Evolutionary conservation across 495 filamentous ascomycete genomes (phyloP).

Genomic region (Melanomma pulvis-pyrius): DNA sequence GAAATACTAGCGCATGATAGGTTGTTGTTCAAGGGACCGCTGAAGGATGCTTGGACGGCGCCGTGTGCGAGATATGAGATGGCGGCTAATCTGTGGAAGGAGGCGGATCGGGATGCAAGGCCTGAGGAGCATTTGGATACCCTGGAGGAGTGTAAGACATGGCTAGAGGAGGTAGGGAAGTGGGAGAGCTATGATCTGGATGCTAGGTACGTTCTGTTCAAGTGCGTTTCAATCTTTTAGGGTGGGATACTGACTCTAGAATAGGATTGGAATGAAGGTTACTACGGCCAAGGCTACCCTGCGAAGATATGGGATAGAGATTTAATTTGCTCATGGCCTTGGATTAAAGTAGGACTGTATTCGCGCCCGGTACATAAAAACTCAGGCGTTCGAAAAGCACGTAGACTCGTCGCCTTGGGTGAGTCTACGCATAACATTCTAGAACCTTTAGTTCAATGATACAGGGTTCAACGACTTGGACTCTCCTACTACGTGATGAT

Average conservation of each 20-base stretch:
- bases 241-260: constrained; percentile 10
- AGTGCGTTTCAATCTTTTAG: not conserved
- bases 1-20: constrained; percentile 68
- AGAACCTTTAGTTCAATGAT: too few relatives aligned
- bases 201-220: constrained; percentile 53
- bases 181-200: constrained; percentile 91
- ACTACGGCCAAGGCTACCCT: constrained; percentile 78
- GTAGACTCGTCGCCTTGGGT: too few relatives aligned
- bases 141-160: constrained; percentile 68
- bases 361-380: not conserved
- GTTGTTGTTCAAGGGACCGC: constrained; percentile 67
- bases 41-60: constrained; percentile 78
- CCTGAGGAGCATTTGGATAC: constrained; percentile 55
- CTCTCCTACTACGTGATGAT: too few relatives aligned
- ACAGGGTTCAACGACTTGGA: too few relatives aligned
- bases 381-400: not conserved
- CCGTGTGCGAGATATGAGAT: constrained; percentile 88
- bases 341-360: too few relatives aligned
- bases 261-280: constrained; percentile 73
- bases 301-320: constrained; percentile 54
- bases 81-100: constrained; percentile 79
- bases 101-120: constrained; percentile 47
- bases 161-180: constrained; percentile 74
- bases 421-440: too few relatives aligned
- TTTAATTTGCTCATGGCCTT: constrained; percentile 15